phyloP scores from a whole-genome alignment of 2,329 filamentous ascomycete species.

The Keithomyces neogunnii region DNA sequence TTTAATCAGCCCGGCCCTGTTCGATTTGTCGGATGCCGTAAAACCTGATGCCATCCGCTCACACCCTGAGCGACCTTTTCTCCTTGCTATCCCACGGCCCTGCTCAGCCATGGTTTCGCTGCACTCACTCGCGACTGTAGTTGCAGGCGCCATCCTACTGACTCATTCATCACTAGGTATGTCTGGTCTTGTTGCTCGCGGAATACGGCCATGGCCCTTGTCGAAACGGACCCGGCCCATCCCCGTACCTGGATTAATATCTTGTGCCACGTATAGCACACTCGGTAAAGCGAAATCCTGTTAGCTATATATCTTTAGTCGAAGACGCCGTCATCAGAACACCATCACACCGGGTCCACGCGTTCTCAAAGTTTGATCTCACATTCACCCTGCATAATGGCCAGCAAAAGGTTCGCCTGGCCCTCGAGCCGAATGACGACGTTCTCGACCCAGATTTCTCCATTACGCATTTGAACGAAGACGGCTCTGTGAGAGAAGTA shows the following conservation, averaged over 20 bases:
- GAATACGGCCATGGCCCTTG: background rate
- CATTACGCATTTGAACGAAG: slow-evolving; percentile 60
- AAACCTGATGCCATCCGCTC: slow-evolving; percentile 1
- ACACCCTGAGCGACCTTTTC: slow-evolving; percentile 4
- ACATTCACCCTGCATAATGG: slow-evolving; percentile 65
- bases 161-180: slow-evolving; percentile 15
- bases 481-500: slow-evolving; percentile 59
- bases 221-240: background rate
- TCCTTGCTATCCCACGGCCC: background rate
- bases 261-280: slow-evolving; percentile 39
- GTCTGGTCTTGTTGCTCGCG: background rate
- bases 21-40: slow-evolving; percentile 3
- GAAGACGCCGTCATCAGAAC: slow-evolving; percentile 72
- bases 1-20: background rate
- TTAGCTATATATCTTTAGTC: slow-evolving; percentile 64
- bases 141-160: slow-evolving; percentile 15
- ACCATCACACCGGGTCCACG: slow-evolving; percentile 68
- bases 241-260: slow-evolving; percentile 4
- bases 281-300: slow-evolving; percentile 66
- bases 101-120: slow-evolving; percentile 16
- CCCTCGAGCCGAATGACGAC: slow-evolving; percentile 84
- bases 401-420: slow-evolving; percentile 64
- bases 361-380: slow-evolving; percentile 76
- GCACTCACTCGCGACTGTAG: slow-evolving; percentile 15
- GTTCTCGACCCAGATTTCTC: slow-evolving; percentile 70